Conservation (phyloP, 2,329 filamentous ascomycete species). For the Fusarium nematophilum region DNA sequence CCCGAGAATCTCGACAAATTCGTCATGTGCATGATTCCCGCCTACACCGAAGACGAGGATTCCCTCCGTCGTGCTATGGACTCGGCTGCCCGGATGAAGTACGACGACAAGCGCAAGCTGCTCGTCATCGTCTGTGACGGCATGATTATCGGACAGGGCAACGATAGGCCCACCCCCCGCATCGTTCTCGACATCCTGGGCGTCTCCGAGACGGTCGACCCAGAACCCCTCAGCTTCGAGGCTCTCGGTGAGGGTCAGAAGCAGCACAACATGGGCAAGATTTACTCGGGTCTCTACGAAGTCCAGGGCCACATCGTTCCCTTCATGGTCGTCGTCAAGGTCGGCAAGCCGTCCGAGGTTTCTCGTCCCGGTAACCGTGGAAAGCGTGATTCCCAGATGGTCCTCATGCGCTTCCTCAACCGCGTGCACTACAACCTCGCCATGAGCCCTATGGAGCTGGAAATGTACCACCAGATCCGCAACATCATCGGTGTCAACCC, state of each 20-base stretch:
- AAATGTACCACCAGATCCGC: conserved; percentile 98
- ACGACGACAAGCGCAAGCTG: conserved; percentile 98
- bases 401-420: conserved; percentile 99
- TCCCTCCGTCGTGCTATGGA: conserved; percentile 97
- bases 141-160: conserved; percentile 99
- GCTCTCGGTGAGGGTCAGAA: conserved; percentile 94
- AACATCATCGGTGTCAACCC: conserved; percentile 99
- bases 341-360: conserved; percentile 97
- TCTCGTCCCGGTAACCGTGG: conserved; percentile 95
- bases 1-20: conserved; percentile 99
- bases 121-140: conserved; percentile 94
- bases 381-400: conserved; percentile 99
- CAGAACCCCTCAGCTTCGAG: conserved; percentile 96
- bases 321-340: conserved; percentile 96
- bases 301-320: conserved; percentile 98
- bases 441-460: conserved; percentile 96
- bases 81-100: conserved; percentile 93
- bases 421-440: conserved; percentile 96
- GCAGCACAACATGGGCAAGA: conserved; percentile 99
- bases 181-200: conserved; percentile 98
- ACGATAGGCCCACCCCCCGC: conserved; percentile 92
- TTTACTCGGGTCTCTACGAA: conserved; percentile 97
- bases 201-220: conserved; percentile 92
- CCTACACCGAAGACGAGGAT: conserved; percentile 98
- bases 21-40: conserved; percentile 96